Conservation (phyloP, 805 yeast species). For the Candida fluviatilis region DNA sequence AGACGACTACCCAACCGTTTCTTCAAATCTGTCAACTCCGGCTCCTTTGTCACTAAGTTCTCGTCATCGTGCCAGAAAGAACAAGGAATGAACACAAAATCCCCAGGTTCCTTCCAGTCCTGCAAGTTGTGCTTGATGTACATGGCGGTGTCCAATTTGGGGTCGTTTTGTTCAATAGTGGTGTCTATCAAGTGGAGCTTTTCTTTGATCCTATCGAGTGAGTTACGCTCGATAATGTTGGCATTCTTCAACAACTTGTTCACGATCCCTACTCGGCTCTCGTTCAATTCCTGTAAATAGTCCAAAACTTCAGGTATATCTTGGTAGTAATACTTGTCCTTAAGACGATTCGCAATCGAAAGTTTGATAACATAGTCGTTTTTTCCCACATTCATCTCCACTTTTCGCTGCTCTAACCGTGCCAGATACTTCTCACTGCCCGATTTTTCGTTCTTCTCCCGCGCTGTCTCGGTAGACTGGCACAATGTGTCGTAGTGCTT, state of each 20-base stretch:
- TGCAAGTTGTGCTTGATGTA: constrained; percentile 79
- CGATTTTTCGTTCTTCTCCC: constrained; percentile 66
- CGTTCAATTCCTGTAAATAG: constrained; percentile 77
- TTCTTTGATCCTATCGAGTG: constrained; percentile 43
- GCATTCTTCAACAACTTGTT: constrained; percentile 69
- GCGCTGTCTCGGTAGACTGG: constrained; percentile 70
- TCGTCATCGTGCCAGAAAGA: constrained; percentile 98
- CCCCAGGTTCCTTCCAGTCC: constrained; percentile 81
- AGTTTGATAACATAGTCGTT: constrained; percentile 78
- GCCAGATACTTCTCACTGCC: constrained; percentile 46
- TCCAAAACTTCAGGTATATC: constrained; percentile 90
- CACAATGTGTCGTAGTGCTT: constrained; percentile 79
- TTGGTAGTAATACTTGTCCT: constrained; percentile 89
- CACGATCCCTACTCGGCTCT: constrained; percentile 65
- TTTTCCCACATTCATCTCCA: constrained; percentile 84
- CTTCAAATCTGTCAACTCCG: constrained; percentile 55
- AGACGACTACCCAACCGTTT: constrained; percentile 42
- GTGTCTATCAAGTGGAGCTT: constrained; percentile 48
- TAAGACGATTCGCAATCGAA: constrained; percentile 81
- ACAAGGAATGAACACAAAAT: constrained; percentile 81
- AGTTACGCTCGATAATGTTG: constrained; percentile 50
- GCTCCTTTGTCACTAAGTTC: constrained; percentile 52
- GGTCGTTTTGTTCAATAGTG: constrained; percentile 66
- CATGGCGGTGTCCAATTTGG: constrained; percentile 80
- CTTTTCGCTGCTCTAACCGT: constrained; percentile 57